Conservation (phyloP, 805 yeast species). For the Dipodascopsis uninucleata region DNA sequence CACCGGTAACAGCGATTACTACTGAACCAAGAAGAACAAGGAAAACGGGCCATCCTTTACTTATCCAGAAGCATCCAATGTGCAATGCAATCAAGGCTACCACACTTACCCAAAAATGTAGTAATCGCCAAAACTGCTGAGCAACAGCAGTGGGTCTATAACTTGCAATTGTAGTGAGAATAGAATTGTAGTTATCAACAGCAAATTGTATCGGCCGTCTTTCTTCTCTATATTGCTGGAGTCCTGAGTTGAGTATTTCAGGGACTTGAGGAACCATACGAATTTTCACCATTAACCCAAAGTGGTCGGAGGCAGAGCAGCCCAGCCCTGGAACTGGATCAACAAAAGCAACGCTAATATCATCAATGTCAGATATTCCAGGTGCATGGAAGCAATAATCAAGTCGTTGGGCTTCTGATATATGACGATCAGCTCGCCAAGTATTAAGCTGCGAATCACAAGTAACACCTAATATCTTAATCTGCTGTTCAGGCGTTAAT, state of each 20-base stretch:
- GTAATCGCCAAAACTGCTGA: conserved; percentile 63
- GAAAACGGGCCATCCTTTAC: conserved; percentile 53
- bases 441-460: conserved; percentile 86
- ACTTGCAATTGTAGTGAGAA: conserved; percentile 45
- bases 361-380: conserved; percentile 47
- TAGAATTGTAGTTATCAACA: conserved; percentile 43
- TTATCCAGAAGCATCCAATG: conserved; percentile 57
- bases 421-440: conserved; percentile 59
- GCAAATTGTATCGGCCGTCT: conserved; percentile 20
- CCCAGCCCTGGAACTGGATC: conserved; percentile 52
- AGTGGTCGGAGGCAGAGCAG: conserved; percentile 85
- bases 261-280: conserved; percentile 17
- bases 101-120: conserved; percentile 60
- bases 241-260: conserved; percentile 11
- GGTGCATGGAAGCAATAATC: conserved; percentile 84
- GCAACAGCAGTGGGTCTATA: conserved; percentile 53
- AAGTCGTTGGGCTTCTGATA: conserved; percentile 75
- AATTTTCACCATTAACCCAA: conserved; percentile 52
- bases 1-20: conserved; percentile 60
- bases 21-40: conserved; percentile 57
- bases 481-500: conserved; percentile 47
- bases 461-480: conserved; percentile 73
- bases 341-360: conserved; percentile 71
- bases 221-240: conserved; percentile 13
- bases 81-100: conserved; percentile 50